phyloP scores from a whole-genome alignment of 208 protist genomes.

The Acanthamoeba culbertsoni region DNA sequence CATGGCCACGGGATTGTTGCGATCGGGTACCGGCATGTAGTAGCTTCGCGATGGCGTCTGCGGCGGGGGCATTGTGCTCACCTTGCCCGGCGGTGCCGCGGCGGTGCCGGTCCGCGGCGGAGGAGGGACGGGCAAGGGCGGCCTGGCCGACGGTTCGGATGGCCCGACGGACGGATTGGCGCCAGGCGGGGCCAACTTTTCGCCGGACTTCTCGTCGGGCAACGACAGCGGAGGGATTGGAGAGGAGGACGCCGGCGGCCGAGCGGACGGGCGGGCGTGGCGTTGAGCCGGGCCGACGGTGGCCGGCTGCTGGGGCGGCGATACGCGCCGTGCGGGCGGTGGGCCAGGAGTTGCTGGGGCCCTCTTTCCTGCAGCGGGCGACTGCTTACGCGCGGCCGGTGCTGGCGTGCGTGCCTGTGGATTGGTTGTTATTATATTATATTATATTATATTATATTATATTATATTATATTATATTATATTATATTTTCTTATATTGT shows the following conservation, averaged over 20 bases:
- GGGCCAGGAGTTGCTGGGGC: neutral
- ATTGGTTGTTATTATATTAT: neutral
- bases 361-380: neutral
- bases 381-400: neutral
- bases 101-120: no score
- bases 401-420: neutral
- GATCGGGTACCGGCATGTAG: conserved; percentile 38
- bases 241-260: neutral
- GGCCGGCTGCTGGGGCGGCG: neutral
- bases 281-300: neutral
- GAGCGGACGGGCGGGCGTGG: neutral
- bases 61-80: neutral
- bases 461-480: no score
- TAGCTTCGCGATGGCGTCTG: neutral
- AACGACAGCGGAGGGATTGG: neutral
- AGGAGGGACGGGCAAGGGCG: no score
- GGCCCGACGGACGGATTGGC: neutral
- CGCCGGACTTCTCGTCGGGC: no score
- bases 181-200: no score
- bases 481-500: no score
- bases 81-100: no score
- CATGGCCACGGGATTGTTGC: conserved; percentile 11
- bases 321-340: neutral
- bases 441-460: no score
- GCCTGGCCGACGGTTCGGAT: no score